A percentile compares a stretch with the other conserved stretches of the same genome.
These are phyloP conservation scores for Talaromyces trachyspermus DNA, from an alignment of 495 filamentous ascomycete species.

Conservation along the genomic window DNA sequence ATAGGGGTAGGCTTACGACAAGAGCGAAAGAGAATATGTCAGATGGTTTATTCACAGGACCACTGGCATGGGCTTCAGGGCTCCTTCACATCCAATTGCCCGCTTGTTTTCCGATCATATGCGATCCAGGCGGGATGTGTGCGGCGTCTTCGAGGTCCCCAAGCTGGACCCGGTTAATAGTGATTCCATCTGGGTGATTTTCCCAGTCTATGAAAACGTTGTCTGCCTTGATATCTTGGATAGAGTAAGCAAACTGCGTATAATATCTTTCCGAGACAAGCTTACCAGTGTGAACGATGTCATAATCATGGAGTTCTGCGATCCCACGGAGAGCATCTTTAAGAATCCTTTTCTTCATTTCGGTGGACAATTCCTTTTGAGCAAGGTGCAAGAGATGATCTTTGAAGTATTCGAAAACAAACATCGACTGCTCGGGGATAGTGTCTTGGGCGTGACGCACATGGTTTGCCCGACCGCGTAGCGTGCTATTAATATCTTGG, in stretches of 20 bases:
- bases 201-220: slow-evolving; percentile 23
- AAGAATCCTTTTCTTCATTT: slow-evolving; percentile 34
- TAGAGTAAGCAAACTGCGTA: neutral
- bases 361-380: slow-evolving; percentile 28
- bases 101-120: slow-evolving; percentile 26
- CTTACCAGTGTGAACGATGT: slow-evolving; percentile 41
- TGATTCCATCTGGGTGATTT: slow-evolving; percentile 17
- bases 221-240: slow-evolving; percentile 25
- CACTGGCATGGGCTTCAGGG: slow-evolving; percentile 31
- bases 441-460: slow-evolving; percentile 26
- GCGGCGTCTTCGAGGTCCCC: slow-evolving; percentile 40
- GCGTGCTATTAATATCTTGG: slow-evolving; percentile 29
- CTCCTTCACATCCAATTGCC: slow-evolving; percentile 37
- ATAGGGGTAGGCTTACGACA: slow-evolving; percentile 27
- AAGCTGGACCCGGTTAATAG: slow-evolving; percentile 29
- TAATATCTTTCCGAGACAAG: slow-evolving; percentile 9
- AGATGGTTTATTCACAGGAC: slow-evolving; percentile 27
- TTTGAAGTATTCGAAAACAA: slow-evolving; percentile 40
- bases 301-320: slow-evolving; percentile 36
- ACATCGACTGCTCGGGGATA: slow-evolving; percentile 39
- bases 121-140: slow-evolving; percentile 23
- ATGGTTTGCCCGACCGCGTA: slow-evolving; percentile 27
- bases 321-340: slow-evolving; percentile 36
- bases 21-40: slow-evolving; percentile 38
- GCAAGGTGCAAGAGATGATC: slow-evolving; percentile 37